Conservation (phyloP, 2,329 filamentous ascomycete genomes). For the Drechmeria coniospora region DNA sequence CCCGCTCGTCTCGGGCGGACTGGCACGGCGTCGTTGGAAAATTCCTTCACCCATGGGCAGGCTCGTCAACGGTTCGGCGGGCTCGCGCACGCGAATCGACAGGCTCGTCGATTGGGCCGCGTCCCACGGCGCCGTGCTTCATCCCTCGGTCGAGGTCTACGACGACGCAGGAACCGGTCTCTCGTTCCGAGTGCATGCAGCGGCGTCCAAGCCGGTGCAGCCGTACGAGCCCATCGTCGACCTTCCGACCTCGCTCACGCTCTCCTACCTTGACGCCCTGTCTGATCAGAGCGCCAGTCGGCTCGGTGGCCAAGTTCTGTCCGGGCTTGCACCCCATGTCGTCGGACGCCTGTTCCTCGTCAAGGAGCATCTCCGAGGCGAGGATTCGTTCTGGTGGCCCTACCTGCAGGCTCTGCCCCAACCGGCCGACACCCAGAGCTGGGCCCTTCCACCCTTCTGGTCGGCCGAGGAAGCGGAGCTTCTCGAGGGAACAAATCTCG, state of each 20-base stretch:
- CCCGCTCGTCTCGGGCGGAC: too few species aligned
- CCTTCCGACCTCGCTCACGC: conserved; percentile 34
- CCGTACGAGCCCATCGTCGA: conserved; percentile 30
- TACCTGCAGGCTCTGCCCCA: conserved; percentile 53
- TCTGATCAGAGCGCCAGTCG: conserved; percentile 9
- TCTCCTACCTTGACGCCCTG: conserved; percentile 44
- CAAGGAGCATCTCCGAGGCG: conserved; percentile 45
- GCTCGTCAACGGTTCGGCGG: too few species aligned
- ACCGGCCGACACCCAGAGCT: conserved; percentile 31
- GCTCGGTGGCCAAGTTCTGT: conserved; percentile 34
- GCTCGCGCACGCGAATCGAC: too few species aligned
- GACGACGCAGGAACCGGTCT: conserved; percentile 33
- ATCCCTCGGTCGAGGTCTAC: conserved; percentile 37
- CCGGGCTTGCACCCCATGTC: conserved; percentile 38
- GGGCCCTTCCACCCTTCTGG: conserved; percentile 51
- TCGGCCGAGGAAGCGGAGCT: conserved; percentile 41
- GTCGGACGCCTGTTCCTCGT: conserved; percentile 53
- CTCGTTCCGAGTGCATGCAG: conserved; percentile 34
- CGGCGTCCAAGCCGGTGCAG: conserved; percentile 11
- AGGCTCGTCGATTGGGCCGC: conserved; percentile 33
- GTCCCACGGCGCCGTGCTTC: conserved; percentile 29
- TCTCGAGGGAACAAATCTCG: conserved; percentile 38
- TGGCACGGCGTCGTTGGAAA: too few species aligned
- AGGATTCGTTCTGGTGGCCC: conserved; percentile 48
- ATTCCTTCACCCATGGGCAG: too few species aligned